A percentile compares a stretch with the other conserved stretches of the same genome.
phyloP scores from a whole-genome alignment of 495 filamentous ascomycete species.

The Baudoinia panamericana region DNA sequence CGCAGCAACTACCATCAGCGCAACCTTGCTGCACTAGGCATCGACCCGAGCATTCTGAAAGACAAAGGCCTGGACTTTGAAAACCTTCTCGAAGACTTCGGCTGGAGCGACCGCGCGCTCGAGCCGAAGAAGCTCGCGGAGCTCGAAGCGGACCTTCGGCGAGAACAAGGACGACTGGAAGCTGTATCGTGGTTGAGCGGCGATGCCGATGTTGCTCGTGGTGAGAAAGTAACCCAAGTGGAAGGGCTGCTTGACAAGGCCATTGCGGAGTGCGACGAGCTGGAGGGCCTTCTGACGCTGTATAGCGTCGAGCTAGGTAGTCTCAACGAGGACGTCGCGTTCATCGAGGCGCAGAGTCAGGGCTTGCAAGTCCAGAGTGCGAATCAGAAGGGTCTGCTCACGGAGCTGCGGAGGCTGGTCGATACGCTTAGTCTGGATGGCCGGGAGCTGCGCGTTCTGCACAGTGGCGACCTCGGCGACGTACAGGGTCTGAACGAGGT shows the following conservation, averaged over 20 bases:
- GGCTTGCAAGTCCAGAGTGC: slow-evolving; percentile 93
- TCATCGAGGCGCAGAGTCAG: slow-evolving; percentile 93
- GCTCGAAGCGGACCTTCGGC: slow-evolving; percentile 67
- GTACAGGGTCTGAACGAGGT: slow-evolving; percentile 57
- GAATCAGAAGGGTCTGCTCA: slow-evolving; percentile 88
- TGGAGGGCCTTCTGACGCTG: slow-evolving; percentile 82
- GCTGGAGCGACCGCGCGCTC: slow-evolving; percentile 69
- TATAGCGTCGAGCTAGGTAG: slow-evolving; percentile 91
- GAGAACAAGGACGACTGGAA: slow-evolving; percentile 79
- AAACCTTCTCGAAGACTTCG: slow-evolving; percentile 69
- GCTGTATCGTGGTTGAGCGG: slow-evolving; percentile 69
- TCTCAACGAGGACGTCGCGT: slow-evolving; percentile 85
- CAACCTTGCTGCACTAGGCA: slow-evolving; percentile 62
- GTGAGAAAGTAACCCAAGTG: slow-evolving; percentile 72
- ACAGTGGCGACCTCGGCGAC: slow-evolving; percentile 59
- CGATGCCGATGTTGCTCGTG: slow-evolving; percentile 72
- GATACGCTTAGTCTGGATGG: slow-evolving; percentile 77
- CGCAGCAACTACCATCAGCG: slow-evolving; percentile 62
- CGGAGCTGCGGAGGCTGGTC: slow-evolving; percentile 67
- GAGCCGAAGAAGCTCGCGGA: slow-evolving; percentile 64
- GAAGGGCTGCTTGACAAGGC: slow-evolving; percentile 73
- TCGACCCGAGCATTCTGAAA: slow-evolving; percentile 57
- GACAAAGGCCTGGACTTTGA: slow-evolving; percentile 61
- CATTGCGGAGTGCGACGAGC: slow-evolving; percentile 85
- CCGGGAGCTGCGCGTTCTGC: slow-evolving; percentile 57